Conservation (phyloP, 2,329 filamentous ascomycete species). For the Zelopaecilomyces penicillatus region DNA sequence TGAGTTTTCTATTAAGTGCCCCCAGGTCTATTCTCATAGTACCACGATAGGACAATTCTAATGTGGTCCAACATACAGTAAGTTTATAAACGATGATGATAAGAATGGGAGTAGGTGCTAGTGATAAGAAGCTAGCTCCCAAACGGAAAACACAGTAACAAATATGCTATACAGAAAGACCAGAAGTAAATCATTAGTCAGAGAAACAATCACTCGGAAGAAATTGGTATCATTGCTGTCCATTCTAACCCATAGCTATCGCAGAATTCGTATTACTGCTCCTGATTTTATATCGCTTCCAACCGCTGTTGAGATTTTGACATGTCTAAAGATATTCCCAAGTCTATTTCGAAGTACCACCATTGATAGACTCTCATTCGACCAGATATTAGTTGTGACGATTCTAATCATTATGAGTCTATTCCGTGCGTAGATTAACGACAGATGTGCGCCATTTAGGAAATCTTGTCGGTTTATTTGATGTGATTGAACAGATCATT, state of each 20-base stretch:
- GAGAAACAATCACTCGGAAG: constrained; percentile 28
- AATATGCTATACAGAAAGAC: too few relatives aligned
- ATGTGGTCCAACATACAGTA: too few relatives aligned
- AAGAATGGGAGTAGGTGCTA: too few relatives aligned
- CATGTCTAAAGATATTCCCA: background rate
- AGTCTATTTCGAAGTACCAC: background rate
- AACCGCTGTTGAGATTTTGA: background rate
- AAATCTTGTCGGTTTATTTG: constrained; percentile 30
- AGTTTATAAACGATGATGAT: too few relatives aligned
- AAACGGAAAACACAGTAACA: too few relatives aligned
- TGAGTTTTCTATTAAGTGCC: too few relatives aligned
- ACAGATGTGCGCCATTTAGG: background rate
- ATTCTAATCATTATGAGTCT: background rate
- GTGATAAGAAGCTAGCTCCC: too few relatives aligned
- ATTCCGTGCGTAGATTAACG: too few relatives aligned
- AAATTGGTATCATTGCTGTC: constrained; percentile 33
- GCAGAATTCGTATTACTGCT: constrained; percentile 8
- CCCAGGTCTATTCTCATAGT: too few relatives aligned
- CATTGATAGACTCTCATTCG: background rate
- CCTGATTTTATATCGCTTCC: constrained; percentile 6
- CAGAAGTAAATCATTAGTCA: too few relatives aligned
- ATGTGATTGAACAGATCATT: constrained; percentile 52
- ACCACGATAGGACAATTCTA: too few relatives aligned
- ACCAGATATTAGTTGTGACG: background rate
- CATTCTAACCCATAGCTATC: constrained; percentile 13